These are phyloP conservation scores for Colletotrichum cereale DNA, from an alignment of 2,329 filamentous ascomycete genomes.

Conservation along the genomic window DNA sequence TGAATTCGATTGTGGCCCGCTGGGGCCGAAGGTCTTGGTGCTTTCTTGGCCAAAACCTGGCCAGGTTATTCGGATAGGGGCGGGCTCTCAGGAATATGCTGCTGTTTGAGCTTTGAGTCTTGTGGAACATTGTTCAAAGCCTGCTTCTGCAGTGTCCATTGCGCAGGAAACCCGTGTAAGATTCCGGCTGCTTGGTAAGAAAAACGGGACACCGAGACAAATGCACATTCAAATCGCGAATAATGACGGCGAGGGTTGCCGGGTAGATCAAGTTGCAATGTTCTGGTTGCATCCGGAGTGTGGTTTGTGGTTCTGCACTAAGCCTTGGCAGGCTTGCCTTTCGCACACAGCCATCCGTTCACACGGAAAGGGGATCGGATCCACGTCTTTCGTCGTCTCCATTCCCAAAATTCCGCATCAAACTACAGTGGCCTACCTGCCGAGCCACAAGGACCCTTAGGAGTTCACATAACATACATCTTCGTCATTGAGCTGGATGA, in stretches of 20 bases:
- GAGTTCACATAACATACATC: neutral
- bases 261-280: neutral
- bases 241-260: neutral
- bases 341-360: too few species aligned
- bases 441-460: neutral
- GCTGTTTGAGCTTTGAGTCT: neutral
- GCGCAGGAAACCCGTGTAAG: neutral
- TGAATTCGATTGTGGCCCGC: too few species aligned
- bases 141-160: neutral
- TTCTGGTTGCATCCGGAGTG: neutral
- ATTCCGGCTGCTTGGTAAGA: neutral
- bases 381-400: neutral
- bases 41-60: neutral
- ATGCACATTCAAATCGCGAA: neutral
- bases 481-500: neutral
- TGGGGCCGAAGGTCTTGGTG: rapidly evolving
- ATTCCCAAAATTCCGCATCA: neutral
- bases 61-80: neutral
- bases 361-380: constrained; percentile 1
- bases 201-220: neutral
- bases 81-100: neutral
- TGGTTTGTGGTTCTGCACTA: neutral
- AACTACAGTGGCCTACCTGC: neutral
- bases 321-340: neutral
- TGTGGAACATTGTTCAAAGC: neutral